Conservation (phyloP, 345 rosid species). For the Turritis glabra region DNA sequence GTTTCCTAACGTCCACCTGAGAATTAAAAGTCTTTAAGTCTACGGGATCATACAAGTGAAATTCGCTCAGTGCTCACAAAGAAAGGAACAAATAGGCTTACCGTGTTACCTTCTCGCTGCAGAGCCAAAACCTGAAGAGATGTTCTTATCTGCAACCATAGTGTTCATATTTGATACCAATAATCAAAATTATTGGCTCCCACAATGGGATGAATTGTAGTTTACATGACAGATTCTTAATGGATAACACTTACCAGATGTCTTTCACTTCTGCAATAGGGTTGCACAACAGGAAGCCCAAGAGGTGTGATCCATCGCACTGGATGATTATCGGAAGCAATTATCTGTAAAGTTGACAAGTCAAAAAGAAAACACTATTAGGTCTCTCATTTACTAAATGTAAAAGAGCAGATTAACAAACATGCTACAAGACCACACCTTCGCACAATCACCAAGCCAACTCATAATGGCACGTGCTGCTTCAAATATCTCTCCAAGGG, state of each 20-base stretch:
- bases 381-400: background rate
- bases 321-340: slow-evolving; percentile 81
- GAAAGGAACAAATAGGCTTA: slow-evolving; percentile 39
- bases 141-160: slow-evolving; percentile 73
- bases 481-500: slow-evolving; percentile 89
- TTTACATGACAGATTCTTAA: slow-evolving; percentile 2
- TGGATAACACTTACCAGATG: slow-evolving; percentile 64
- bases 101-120: slow-evolving; percentile 81
- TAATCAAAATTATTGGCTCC: background rate
- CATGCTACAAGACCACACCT: slow-evolving; percentile 43
- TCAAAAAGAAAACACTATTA: background rate
- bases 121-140: slow-evolving; percentile 91
- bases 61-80: background rate
- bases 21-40: background rate
- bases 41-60: background rate
- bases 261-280: slow-evolving; percentile 74
- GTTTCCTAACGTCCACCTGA: slow-evolving; percentile 82
- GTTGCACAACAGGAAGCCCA: slow-evolving; percentile 98
- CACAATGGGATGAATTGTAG: background rate
- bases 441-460: slow-evolving; percentile 98
- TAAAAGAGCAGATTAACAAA: background rate
- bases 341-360: slow-evolving; percentile 50
- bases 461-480: slow-evolving; percentile 94
- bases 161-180: slow-evolving; percentile 9
- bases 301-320: slow-evolving; percentile 94